These are phyloP conservation scores for Pneumocystis sp. DNA, from an alignment of 1,139 yeast species.

Conservation along the genomic window DNA sequence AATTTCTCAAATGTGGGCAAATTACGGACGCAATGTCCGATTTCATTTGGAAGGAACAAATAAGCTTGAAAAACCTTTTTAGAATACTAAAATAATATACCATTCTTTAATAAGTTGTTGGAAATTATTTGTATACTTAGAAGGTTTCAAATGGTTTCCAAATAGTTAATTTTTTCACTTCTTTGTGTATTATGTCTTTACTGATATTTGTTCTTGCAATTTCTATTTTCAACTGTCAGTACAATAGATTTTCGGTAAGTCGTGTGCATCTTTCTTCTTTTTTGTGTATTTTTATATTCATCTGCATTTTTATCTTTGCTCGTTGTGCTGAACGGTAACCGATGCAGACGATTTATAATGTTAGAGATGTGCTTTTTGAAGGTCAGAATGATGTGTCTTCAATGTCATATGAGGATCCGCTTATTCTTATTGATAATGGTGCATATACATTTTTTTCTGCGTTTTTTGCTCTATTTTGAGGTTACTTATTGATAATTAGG, in stretches of 20 bases:
- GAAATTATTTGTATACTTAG: too few relatives aligned
- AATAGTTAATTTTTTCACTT: neutral
- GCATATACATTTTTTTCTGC: neutral
- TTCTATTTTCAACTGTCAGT: too few relatives aligned
- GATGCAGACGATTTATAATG: neutral
- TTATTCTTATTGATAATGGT: slow-evolving; percentile 13
- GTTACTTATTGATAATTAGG: slow-evolving; percentile 32
- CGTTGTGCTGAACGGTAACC: neutral
- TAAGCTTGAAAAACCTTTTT: slow-evolving; percentile 42
- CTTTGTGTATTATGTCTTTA: neutral
- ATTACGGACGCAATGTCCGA: slow-evolving; percentile 54
- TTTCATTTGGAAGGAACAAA: slow-evolving; percentile 63
- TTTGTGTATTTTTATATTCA: neutral
- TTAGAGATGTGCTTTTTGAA: neutral
- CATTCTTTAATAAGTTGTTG: too few relatives aligned
- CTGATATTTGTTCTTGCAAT: too few relatives aligned
- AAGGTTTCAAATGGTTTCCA: neutral
- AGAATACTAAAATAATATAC: slow-evolving; percentile 4
- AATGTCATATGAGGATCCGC: slow-evolving; percentile 1
- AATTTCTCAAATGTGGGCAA: slow-evolving; percentile 69
- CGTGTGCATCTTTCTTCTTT: neutral
- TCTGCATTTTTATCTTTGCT: neutral
- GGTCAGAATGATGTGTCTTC: neutral
- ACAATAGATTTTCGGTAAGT: too few relatives aligned
- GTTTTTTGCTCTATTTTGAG: neutral